A percentile compares a stretch with the other conserved stretches of the same genome.
These are phyloP conservation scores for Ceratocystis eucalypticola DNA, from an alignment of 2,329 filamentous ascomycete species.

Conservation along the genomic window DNA sequence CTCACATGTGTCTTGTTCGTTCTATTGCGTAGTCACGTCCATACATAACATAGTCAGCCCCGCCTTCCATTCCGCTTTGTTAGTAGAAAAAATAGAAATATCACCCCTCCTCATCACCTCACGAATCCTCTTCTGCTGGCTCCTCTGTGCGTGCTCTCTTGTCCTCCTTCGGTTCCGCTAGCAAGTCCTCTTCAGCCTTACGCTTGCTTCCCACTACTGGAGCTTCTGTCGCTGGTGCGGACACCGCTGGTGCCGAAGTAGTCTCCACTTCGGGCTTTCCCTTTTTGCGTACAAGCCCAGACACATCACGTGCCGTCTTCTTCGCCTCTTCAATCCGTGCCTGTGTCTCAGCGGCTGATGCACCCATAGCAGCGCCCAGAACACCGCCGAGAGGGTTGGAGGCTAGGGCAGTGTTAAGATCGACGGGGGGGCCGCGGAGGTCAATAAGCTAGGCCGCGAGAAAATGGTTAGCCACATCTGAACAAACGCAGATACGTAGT, in stretches of 20 bases:
- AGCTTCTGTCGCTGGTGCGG: conserved; percentile 12
- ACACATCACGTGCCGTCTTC: conserved; percentile 59
- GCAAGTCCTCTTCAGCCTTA: conserved; percentile 36
- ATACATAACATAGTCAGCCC: not conserved
- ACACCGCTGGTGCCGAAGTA: conserved; percentile 20
- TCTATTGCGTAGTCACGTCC: not conserved
- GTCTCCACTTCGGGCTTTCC: conserved; percentile 22
- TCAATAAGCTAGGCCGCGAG: conserved; percentile 44
- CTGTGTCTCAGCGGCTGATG: conserved; percentile 45
- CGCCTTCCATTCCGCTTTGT: too few species aligned
- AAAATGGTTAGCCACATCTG: too few species aligned
- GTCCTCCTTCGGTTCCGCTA: conserved; percentile 27
- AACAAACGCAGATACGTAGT: not conserved
- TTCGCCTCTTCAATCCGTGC: conserved; percentile 58
- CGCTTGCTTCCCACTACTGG: conserved; percentile 31
- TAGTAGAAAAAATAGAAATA: not conserved
- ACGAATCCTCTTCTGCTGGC: conserved; percentile 12
- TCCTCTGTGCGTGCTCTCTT: conserved; percentile 24
- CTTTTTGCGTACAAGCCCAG: conserved; percentile 59
- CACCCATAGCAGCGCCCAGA: conserved; percentile 46
- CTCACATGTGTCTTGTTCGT: not conserved
- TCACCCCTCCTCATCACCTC: not conserved
- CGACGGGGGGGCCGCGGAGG: conserved; percentile 48
- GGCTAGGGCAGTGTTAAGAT: conserved; percentile 42
- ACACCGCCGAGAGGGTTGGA: conserved; percentile 41